Base-by-base conservation (phyloP, 2,329 filamentous ascomycete species). In the Aspergillus unguis region DNA sequence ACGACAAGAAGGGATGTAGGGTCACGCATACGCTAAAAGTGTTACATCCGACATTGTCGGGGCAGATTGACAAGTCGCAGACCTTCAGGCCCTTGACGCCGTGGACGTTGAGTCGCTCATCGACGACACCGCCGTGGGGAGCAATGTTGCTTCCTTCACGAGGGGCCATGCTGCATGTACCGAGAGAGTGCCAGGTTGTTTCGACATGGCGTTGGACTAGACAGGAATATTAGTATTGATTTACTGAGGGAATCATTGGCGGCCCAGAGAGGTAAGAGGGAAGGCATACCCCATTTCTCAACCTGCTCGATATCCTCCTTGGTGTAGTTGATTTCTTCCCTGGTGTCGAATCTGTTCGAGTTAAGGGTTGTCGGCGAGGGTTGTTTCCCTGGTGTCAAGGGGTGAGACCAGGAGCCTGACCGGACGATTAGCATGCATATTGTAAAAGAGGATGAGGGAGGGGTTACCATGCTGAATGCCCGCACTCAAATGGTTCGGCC, bases 51-150 rank as follows among this genome's bases (percentile, higher is more conserved):
- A 90, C 86, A 58, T 90, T 91, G 70, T 90, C 86, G 0, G 87
- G 87, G 70, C 86, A 90, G 75, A 90, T 88, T 46, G 80, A 85
- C 41, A 90, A 71, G 69, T 91, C 87, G 9, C 86, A 86, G 26
- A 90, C 86, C 79, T 90, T 90, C 62, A 91, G 80, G 11, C 85
- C 84, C 76, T 88, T 80, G 59, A 90, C 86, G 47, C 86, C 87
- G 66, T 90, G 85, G 3, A 91, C 87, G 60, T 90, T 90, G 51
- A 91, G 79, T 54, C 87, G 82, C 71, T 89, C 86, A 65, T 91
- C 87, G 35, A 91, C 73, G 0, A 91, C 87, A 54, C 87, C 87
- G 10, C 67, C 67, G 63, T 90, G 86, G 75, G 87, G 88, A 69
- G 91, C 87, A 64, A 92, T 88, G 63, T 81, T 85, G 75, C 90